These are phyloP conservation scores for Xylaria digitata DNA, from an alignment of 2,329 filamentous ascomycete species.

Conservation along the genomic window DNA sequence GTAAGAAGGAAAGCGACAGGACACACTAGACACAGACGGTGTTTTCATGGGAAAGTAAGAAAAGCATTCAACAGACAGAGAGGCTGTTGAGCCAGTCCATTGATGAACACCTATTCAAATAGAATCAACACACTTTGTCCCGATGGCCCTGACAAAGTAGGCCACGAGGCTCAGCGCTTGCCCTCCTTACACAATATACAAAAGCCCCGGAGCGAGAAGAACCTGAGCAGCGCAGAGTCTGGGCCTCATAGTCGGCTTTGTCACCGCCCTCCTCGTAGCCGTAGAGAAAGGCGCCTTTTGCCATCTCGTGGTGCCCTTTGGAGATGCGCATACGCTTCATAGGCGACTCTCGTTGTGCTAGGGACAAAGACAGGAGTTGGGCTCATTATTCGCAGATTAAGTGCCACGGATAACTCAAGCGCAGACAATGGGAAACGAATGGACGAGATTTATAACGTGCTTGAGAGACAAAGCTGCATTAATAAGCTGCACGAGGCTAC, in stretches of 20 bases:
- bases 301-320: neutral
- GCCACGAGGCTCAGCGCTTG: neutral
- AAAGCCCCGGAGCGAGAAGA: neutral
- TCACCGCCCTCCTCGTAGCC: neutral
- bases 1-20: slow-evolving; percentile 23
- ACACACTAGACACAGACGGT: neutral
- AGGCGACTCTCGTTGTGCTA: neutral
- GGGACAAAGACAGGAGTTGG: slow-evolving; percentile 12
- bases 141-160: slow-evolving; percentile 34
- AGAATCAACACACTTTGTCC: slow-evolving; percentile 37
- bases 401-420: too few species aligned
- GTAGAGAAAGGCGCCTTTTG: slow-evolving; percentile 33
- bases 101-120: slow-evolving; percentile 10
- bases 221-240: too few species aligned
- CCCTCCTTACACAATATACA: too few species aligned
- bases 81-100: neutral
- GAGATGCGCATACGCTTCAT: neutral
- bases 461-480: slow-evolving; percentile 20
- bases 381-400: neutral
- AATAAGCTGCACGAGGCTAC: neutral
- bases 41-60: slow-evolving; percentile 17
- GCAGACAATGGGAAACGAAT: slow-evolving; percentile 1
- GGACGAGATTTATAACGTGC: neutral
- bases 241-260: slow-evolving; percentile 28
- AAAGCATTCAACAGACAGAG: neutral